Evolutionary conservation across 805 yeast genomes (phyloP).

Genomic region (Saccharomyces eubayanus): DNA sequence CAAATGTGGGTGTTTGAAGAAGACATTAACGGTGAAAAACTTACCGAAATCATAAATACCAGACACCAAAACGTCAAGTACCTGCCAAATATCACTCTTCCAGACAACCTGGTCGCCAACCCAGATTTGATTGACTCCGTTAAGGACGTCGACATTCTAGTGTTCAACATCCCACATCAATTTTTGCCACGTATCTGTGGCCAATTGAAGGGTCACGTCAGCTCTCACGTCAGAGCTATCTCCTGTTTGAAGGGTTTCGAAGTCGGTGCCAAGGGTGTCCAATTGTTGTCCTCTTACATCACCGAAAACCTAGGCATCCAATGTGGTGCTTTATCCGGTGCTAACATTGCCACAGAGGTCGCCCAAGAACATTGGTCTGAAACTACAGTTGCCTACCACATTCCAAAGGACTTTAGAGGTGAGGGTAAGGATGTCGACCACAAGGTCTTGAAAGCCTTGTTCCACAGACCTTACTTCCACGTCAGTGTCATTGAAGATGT

Average conservation of each 20-base stretch:
- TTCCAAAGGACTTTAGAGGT: conserved; percentile 52
- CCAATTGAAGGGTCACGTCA: conserved; percentile 70
- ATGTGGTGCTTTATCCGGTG: conserved; percentile 96
- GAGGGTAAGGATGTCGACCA: conserved; percentile 52
- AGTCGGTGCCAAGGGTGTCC: conserved; percentile 77
- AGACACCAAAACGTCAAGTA: conserved; percentile 92
- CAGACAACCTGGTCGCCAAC: conserved; percentile 78
- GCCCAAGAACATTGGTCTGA: conserved; percentile 95
- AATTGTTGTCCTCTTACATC: conserved; percentile 70
- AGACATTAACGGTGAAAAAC: conserved; percentile 60
- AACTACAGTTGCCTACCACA: conserved; percentile 87
- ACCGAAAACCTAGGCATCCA: conserved; percentile 73
- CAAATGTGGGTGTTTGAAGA: conserved; percentile 98
- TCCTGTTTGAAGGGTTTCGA: conserved; percentile 95
- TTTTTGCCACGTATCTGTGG: conserved; percentile 70
- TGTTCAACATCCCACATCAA: conserved; percentile 97
- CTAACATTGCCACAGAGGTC: conserved; percentile 94
- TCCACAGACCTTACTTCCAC: conserved; percentile 98
- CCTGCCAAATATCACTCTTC: conserved; percentile 80
- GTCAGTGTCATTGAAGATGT: conserved; percentile 88
- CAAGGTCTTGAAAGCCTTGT: conserved; percentile 61
- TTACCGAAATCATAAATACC: conserved; percentile 85
- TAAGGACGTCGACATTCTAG: conserved; percentile 71
- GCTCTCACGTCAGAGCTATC: conserved; percentile 70
- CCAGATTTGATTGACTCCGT: conserved; percentile 76